Conservation (phyloP, 1,139 yeast genomes). For the Spathaspora sp. region DNA sequence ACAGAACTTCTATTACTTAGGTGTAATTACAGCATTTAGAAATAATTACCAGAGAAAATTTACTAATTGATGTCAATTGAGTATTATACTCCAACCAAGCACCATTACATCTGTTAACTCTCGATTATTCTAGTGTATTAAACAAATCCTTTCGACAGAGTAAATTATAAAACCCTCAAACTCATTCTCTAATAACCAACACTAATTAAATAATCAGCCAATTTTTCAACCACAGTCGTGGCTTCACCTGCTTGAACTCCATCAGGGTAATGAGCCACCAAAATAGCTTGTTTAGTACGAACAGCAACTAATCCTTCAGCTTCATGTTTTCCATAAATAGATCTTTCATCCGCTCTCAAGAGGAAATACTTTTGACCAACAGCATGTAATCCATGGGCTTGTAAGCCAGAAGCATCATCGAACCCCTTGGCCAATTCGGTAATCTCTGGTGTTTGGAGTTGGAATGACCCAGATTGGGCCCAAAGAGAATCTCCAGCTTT, state of each 20-base stretch:
- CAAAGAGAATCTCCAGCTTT: slow-evolving; percentile 93
- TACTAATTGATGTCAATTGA: neutral
- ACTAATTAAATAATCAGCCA: slow-evolving; percentile 90
- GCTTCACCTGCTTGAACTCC: slow-evolving; percentile 95
- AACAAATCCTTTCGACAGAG: too few relatives aligned
- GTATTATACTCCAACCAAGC: neutral
- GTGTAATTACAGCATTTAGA: neutral
- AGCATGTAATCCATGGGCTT: slow-evolving; percentile 81
- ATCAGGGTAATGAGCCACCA: slow-evolving; percentile 92
- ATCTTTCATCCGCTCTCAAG: slow-evolving; percentile 87
- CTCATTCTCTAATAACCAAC: slow-evolving; percentile 60
- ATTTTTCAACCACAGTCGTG: slow-evolving; percentile 86
- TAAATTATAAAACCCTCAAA: neutral
- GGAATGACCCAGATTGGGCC: slow-evolving; percentile 80
- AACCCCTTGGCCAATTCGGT: slow-evolving; percentile 75
- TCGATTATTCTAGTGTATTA: neutral
- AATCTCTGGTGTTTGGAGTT: slow-evolving; percentile 71
- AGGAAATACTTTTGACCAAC: slow-evolving; percentile 86
- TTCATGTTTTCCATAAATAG: slow-evolving; percentile 88
- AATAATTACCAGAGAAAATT: neutral
- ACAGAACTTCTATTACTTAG: neutral
- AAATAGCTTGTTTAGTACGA: slow-evolving; percentile 88
- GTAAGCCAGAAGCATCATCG: slow-evolving; percentile 74
- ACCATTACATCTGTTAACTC: neutral
- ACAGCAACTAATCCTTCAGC: slow-evolving; percentile 88